Evolutionary conservation across 306 rosid species (phyloP), one percentile per base, ranked within the genome.

Genomic region (Purshia tridentata): DNA sequence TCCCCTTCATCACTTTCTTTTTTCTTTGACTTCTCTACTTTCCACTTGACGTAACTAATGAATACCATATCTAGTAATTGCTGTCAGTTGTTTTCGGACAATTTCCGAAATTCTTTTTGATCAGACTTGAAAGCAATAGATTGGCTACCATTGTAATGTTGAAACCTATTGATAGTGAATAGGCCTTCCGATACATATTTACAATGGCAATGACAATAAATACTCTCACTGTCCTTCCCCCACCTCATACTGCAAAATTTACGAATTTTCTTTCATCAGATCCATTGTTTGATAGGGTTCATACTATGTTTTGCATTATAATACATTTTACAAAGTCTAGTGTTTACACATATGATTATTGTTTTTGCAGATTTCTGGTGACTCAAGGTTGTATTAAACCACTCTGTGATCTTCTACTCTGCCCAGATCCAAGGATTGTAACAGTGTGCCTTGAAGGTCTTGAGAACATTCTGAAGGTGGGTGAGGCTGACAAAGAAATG

Each of bases 371-470:
- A 75, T 81, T 73, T 46, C 72, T 89, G 54, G 94, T 76, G 22
- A 47, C 58, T 68, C 85, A 83, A 81, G 91, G 90, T 77, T 85
- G 89, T 87, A 82, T 87, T 48, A 77, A 82, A 61, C 86, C 92
- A 0, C 76, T 87, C 0, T 90, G 92, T 53, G 91, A 86, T 70
- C 85, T 90, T 8, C 83, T 90, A 15, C 62, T 72, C 16, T 84
- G 88, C 70, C 89, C 91, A 0, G 89, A 87, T 64, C 83, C 89
- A 19, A 82, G 82, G 81, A 73, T 82, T 14, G 83, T 87, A 73
- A 77, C 84, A 10, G 80, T 87, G 37, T 87, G 92, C 76, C 86
- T 90, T 2, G 88, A 87, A 77, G 92, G 88, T 46, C 89, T 90
- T 42, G 89, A 82, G 69, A 86, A 84, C 79, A 90, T 90, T 23